A percentile compares a stretch with the other conserved stretches of the same genome.
Conservation (phyloP, 139 green algal genomes). For the Volvox africanus region DNA sequence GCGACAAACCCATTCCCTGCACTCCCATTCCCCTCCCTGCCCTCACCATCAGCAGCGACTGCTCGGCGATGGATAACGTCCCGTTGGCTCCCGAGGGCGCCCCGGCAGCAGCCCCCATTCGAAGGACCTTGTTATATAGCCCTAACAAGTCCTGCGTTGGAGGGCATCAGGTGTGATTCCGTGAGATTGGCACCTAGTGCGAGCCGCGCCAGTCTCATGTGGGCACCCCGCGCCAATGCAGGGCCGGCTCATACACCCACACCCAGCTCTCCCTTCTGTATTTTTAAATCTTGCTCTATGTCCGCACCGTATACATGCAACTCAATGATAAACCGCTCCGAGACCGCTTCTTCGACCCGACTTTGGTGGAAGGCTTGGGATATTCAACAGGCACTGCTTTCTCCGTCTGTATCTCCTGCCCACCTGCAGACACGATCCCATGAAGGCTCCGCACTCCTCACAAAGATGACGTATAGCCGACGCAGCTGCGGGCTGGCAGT, state of each 20-base stretch:
- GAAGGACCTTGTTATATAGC: conserved; percentile 70
- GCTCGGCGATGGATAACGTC: not conserved
- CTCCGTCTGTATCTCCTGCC: not conserved
- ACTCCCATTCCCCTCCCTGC: not conserved
- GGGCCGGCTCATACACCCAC: no score
- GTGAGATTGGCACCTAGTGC: no score
- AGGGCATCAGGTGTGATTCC: not conserved
- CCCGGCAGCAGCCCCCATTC: conserved; percentile 35
- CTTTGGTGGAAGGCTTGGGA: no score
- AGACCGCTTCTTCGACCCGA: no score
- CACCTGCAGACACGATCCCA: conserved; percentile 62
- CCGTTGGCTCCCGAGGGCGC: not conserved
- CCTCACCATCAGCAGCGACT: not conserved
- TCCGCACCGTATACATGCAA: no score
- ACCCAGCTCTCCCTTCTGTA: no score
- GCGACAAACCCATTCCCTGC: not conserved
- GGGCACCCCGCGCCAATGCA: no score
- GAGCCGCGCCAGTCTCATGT: no score
- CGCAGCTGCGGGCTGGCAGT: conserved; percentile 48
- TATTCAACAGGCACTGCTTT: no score
- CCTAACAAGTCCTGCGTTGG: conserved; percentile 60
- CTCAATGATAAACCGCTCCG: no score
- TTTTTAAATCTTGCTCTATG: no score
- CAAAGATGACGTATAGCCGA: conserved; percentile 74
- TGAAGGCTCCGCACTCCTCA: conserved; percentile 66